Evolutionary conservation across 768 basidiomycete species (phyloP), one percentile per base, ranked within the genome.

Genomic region (Lactifluus echinatus): DNA sequence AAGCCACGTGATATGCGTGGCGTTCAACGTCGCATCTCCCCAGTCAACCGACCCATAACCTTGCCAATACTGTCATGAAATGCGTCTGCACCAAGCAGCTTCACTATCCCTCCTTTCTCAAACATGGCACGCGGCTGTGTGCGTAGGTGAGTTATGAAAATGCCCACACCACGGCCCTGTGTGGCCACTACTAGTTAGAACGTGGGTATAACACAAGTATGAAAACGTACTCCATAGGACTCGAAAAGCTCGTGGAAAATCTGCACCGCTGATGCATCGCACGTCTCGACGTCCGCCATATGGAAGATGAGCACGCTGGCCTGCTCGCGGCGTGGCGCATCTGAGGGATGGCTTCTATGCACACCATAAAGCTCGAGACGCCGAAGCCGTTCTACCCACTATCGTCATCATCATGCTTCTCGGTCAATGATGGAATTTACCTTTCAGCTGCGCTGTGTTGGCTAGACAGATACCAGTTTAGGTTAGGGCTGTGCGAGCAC

Each of bases 381-480:
- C 29, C 89, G 77, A 24, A 93, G 72, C 17, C 89, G 86, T 69
- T 87, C 93, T 87, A 10, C 64, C 40, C 4, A 19, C 3, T 19
- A 33, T 48, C 21, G 14, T 39, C 19, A 26, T 24, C 33, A 43
- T 33, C 12, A 23, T 53, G 12, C 44, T 39, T 29, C 14, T 21
- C 14, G 29, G 19, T 48, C 15, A 15, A 15, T 47, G 56, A 55
- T 15, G 14, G 29, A 23, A 52, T 68, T 33, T 63, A 82, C 87
- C 93, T 75, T 97, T 97, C 21, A 99, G 73, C 66, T 94, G 93
- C 34, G 93, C 89, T 21, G 94, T 94, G 68, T 99, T 99, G 12
- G 95, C 93, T 89, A 50, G 37, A 46, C 19, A 54, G 47, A 48
- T 50, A n/a, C 57, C 50, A 36, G 33, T 46, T 44, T 14, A 64